Conservation (phyloP, 2,329 filamentous ascomycete species). For the Davidsoniella virescens region DNA sequence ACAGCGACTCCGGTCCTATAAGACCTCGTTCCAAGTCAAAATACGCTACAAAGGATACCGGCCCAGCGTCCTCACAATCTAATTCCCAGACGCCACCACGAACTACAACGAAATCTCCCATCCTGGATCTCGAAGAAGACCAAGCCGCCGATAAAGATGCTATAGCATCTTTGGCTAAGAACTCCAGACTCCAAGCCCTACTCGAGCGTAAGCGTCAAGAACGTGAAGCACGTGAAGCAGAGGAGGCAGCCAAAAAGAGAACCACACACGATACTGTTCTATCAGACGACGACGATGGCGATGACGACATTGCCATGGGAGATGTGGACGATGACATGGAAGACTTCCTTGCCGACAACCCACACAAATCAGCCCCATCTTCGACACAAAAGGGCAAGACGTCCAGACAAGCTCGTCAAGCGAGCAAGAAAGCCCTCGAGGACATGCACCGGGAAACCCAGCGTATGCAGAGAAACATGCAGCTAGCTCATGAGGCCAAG, state of each 20-base stretch:
- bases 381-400: conserved; percentile 34
- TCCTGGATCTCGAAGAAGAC: conserved; percentile 22
- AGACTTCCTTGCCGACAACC: conserved; percentile 24
- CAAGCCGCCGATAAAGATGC: conserved; percentile 26
- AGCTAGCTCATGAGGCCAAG: conserved; percentile 75
- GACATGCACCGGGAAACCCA: conserved; percentile 95
- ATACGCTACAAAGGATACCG: conserved; percentile 18
- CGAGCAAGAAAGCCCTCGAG: conserved; percentile 85
- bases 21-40: conserved; percentile 12
- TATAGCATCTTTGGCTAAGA: conserved; percentile 26
- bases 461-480: conserved; percentile 74
- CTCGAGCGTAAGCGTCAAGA: conserved; percentile 60
- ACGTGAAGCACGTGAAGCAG: conserved; percentile 48
- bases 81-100: conserved; percentile 16
- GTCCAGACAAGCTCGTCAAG: conserved; percentile 52
- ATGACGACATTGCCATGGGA: conserved; percentile 20
- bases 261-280: conserved; percentile 26
- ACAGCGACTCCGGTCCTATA: conserved; percentile 20
- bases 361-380: conserved; percentile 26
- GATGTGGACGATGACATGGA: conserved; percentile 35
- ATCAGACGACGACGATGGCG: conserved; percentile 20
- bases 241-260: conserved; percentile 24
- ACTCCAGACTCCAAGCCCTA: conserved; percentile 52
- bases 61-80: conserved; percentile 18
- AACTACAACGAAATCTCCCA: conserved; percentile 14